Base-by-base conservation (phyloP, 345 rosid species). In the Populus simonii region DNA sequence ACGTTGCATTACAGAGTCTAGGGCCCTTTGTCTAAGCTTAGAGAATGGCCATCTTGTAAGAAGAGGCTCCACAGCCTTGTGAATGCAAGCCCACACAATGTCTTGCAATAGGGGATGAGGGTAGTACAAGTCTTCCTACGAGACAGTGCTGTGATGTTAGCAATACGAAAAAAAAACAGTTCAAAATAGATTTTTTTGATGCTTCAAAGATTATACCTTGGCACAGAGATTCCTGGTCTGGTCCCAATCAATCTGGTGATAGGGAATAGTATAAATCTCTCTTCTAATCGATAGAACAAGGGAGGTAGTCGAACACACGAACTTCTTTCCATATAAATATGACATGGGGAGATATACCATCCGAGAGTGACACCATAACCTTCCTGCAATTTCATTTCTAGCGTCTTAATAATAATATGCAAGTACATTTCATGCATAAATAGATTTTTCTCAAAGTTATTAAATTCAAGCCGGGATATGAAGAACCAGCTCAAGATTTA, bases 261-360 rank as follows among this genome's bases (percentile, higher is more conserved):
- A 93, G 3, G 92, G 85, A 66, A 80, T 65, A 0, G 70, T 7
- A 59, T 91, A 83, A 1, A 93, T 80, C 84, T 93, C 97, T 18
- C 76, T 76, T 39, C 97, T 77, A 2, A 93, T 88, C 10, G 91
- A 85, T 43, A 86, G 18, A 22, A 89, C 57, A 12, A 88, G 78
- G 1, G 87, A 74, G 15, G 76, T 88, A 4, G 86, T 71, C 2
- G 85, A 83, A 6, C 89, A 89, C 31, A 90, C 92, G 65, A 88
- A 90, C 70, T 88, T 88, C 71, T 87, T 91, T 3, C 86, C 97
- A 70, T 91, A 91, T 33, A 93, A 78, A 33, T 86, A 93, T 1
- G 94, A 93, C 86, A 89, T 88, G 0, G 91, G 83, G 63, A 93
- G 77, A 67, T 90, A 93, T 20, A 87, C 84, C 87, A 89, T 79